Evolutionary conservation across 805 yeast genomes (phyloP).

Genomic region (Yarrowia divulgata): DNA sequence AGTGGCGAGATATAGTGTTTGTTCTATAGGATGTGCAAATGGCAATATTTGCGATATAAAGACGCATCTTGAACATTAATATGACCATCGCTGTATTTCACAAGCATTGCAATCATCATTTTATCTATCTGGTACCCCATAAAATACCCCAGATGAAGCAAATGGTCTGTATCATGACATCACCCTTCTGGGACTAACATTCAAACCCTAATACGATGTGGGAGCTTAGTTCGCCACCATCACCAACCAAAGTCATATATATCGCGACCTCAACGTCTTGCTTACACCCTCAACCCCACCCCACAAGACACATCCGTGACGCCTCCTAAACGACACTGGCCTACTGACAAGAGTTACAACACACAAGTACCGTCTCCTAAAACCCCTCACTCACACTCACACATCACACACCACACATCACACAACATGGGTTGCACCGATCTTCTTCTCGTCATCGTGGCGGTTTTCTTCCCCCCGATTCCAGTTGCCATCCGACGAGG

Average conservation of each 20-base stretch:
- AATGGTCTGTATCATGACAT: not conserved
- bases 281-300: not conserved
- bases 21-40: not conserved
- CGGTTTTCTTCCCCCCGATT: constrained; percentile 77
- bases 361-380: not conserved
- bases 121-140: not conserved
- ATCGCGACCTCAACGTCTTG: constrained; percentile 9
- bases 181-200: not conserved
- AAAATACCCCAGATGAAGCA: not conserved
- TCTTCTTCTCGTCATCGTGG: constrained; percentile 69
- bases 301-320: not conserved
- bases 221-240: constrained; percentile 31
- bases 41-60: no score
- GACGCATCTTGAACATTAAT: no score
- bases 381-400: not conserved
- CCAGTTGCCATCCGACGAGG: constrained; percentile 81
- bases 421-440: constrained; percentile 54
- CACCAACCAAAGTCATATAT: constrained; percentile 1
- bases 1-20: not conserved
- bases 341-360: not conserved
- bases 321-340: not conserved
- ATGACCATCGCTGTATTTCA: no score
- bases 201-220: not conserved
- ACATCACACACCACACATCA: not conserved
- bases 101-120: no score